These are phyloP conservation scores for Quercus bicolor DNA, from an alignment of 306 rosid genomes.

Conservation along the genomic window DNA sequence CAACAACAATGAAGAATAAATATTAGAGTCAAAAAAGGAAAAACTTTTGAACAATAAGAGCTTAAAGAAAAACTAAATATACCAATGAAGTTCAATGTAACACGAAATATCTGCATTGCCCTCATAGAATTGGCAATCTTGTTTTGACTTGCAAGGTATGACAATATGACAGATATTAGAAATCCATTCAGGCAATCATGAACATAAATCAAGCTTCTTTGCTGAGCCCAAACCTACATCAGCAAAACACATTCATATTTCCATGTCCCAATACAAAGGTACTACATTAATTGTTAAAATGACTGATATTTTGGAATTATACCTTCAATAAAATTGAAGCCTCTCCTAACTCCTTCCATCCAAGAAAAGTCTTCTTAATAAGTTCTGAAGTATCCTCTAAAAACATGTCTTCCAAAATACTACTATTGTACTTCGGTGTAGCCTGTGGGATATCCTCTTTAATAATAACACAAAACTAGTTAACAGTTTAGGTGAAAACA, in stretches of 20 bases:
- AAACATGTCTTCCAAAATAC: constrained; percentile 88
- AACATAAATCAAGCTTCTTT: constrained; percentile 55
- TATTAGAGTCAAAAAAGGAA: not conserved
- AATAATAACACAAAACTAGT: constrained; percentile 18
- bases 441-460: constrained; percentile 54
- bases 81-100: constrained; percentile 69
- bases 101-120: constrained; percentile 61
- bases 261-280: not conserved
- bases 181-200: constrained; percentile 84
- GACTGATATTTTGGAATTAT: constrained; percentile 11
- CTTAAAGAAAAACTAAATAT: constrained; percentile 19
- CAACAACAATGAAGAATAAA: not conserved
- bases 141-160: constrained; percentile 57
- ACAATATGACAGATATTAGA: constrained; percentile 60
- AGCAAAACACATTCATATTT: constrained; percentile 15
- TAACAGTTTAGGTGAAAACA: constrained; percentile 9
- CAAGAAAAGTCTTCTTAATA: constrained; percentile 45
- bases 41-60: constrained; percentile 4
- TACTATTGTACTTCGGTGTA: constrained; percentile 82
- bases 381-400: constrained; percentile 53
- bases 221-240: constrained; percentile 82
- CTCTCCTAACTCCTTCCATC: constrained; percentile 67
- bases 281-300: not conserved
- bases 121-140: constrained; percentile 63
- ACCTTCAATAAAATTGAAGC: constrained; percentile 80